A percentile compares a stretch with the other conserved stretches of the same genome.
Conservation (phyloP, 176 grass and related monocot genomes). For the Rhynchospora pubera region DNA sequence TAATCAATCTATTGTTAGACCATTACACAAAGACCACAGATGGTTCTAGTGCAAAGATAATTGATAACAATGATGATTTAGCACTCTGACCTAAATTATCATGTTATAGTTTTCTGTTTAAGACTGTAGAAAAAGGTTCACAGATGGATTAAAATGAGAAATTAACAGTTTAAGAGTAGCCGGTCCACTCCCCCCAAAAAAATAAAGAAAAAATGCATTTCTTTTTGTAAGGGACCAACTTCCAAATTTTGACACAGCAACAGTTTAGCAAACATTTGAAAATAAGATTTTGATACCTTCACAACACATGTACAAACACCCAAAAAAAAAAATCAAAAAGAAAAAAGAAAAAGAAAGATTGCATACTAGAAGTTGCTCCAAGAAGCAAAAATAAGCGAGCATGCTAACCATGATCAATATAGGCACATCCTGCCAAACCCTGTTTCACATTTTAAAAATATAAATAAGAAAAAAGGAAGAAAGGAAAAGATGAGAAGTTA, state of each 20-base stretch:
- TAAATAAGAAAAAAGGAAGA: not conserved
- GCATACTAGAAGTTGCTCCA: conserved; percentile 97
- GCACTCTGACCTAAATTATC: not conserved
- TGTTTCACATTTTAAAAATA: conserved; percentile 32
- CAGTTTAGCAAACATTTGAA: not conserved
- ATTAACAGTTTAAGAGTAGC: not conserved
- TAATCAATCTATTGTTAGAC: not conserved
- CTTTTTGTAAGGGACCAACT: not conserved
- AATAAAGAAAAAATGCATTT: not conserved
- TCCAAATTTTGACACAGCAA: not conserved
- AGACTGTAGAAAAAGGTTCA: not conserved
- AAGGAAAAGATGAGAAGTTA: not conserved
- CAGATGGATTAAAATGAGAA: not conserved
- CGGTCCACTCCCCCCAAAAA: too few relatives aligned
- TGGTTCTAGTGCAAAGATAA: not conserved
- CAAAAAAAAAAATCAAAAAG: too few relatives aligned
- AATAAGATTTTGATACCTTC: conserved; percentile 4
- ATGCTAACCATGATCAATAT: conserved; percentile 98
- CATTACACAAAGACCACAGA: not conserved
- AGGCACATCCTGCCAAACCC: conserved; percentile 96
- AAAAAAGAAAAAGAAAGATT: not conserved
- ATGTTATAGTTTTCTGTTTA: not conserved
- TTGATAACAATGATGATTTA: not conserved
- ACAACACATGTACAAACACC: not conserved
- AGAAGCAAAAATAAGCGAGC: conserved; percentile 99